Base-by-base conservation (phyloP, 2,329 filamentous ascomycete genomes). In the Paracoccidioides lutzii region DNA sequence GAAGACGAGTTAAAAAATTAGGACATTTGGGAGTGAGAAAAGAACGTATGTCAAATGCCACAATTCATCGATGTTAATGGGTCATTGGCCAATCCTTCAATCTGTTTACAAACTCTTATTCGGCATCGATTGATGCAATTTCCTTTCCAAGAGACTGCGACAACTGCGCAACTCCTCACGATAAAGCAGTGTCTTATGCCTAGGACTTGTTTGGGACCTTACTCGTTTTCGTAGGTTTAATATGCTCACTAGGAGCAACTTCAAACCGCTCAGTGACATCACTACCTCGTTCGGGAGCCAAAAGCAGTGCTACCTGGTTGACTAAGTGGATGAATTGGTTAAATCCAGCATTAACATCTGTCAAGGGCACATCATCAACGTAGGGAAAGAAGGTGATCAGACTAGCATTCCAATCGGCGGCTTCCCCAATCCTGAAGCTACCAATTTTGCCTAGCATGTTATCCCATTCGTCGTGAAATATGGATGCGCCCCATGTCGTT, bases 401-500 rank as follows among this genome's bases (percentile, higher is more conserved):
- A 4, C 59, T 66, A 32, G 64, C 65, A 30, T 46, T 63, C 64
- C 67, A 73, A 5, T 58, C 62, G 38, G 70, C 66, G 2, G 66
- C 59, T 54, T 71, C 63, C 14, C 71, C 71, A 28, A 68, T 59
- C 44, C 62, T 55, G 53, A 69, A 59, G 37, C 66, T 69, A 15
- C 64, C 69, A 55, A 69, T 68, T 42, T 70, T 60, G 32, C 67
- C 69, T 33, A 74, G 65, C 32, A 70, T 48, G 22, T 66, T 71
- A 56, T 75, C 71, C 73, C 73, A 76, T 40, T 66, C 61, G 2
- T 67, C 60, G 55, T 71, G 65, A 58, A 67, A 70, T 8, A 73
- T 52, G 0, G 65, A 67, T 14, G 66, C 69, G 2, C 70, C 69
- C 72, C 71, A 75, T 1, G 65, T 65, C 12, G 66, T 68, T 2